These are phyloP conservation scores for Neofusicoccum laricinum DNA, from an alignment of 2,329 filamentous ascomycete genomes.

Conservation along the genomic window DNA sequence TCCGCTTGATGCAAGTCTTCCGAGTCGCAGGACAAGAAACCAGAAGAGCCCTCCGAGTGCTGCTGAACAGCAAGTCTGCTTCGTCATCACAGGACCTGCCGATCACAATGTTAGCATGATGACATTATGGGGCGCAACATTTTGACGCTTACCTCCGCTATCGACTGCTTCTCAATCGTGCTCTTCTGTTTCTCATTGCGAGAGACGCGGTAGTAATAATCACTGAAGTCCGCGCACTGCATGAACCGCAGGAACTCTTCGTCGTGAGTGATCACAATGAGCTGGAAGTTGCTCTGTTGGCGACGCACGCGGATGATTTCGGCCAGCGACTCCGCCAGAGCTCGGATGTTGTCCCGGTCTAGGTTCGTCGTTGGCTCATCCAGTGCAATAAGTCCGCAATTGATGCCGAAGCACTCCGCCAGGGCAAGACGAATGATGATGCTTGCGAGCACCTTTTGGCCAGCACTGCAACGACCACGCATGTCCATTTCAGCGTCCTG, in stretches of 20 bases:
- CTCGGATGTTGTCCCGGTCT: conserved; percentile 90
- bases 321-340: conserved; percentile 78
- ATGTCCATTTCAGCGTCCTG: conserved; percentile 98
- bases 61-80: not conserved
- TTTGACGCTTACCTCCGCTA: conserved; percentile 34
- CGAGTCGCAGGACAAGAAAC: not conserved
- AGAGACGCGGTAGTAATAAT: conserved; percentile 84
- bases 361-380: conserved; percentile 98
- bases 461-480: conserved; percentile 94
- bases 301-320: conserved; percentile 81
- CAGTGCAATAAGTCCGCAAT: conserved; percentile 92
- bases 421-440: conserved; percentile 97
- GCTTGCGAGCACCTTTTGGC: conserved; percentile 92
- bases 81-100: conserved; percentile 5
- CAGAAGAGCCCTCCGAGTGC: not conserved
- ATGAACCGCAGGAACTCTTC: conserved; percentile 93
- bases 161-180: conserved; percentile 66
- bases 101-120: not conserved
- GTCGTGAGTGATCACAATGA: conserved; percentile 98
- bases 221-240: conserved; percentile 90
- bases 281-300: conserved; percentile 90
- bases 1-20: not conserved
- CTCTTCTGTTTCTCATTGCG: conserved; percentile 84
- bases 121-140: not conserved
- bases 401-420: conserved; percentile 93